Evolutionary conservation across 371 early-diverging fungal species (phyloP), one percentile per base, ranked within the genome.

Genomic region (Blastocladiella emersonii): DNA sequence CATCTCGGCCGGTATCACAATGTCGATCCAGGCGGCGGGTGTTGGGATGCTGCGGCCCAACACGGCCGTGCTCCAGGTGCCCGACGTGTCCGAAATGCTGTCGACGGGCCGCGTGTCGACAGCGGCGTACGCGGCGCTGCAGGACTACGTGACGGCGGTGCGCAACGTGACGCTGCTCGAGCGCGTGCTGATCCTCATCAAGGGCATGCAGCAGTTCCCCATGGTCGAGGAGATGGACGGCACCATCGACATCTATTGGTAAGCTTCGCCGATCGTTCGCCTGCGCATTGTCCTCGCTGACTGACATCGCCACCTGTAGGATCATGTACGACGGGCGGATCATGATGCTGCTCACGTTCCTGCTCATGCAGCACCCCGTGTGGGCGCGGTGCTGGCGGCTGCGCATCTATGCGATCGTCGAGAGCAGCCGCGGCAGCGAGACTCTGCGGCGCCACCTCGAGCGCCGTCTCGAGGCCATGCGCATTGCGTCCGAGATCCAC

Each of bases 241-340:
- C 36, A 66, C 64, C 25, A 67, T 73, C 4, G 73, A 73, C 62
- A 61, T 73, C 7, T 73, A 65, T 30, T 73, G 71, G 74, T n/a
- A n/a, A n/a, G n/a, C n/a, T n/a, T n/a, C n/a, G n/a, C n/a, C n/a
- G n/a, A n/a, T n/a, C n/a, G n/a, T n/a, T n/a, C n/a, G n/a, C n/a
- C n/a, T n/a, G n/a, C n/a, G n/a, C n/a, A n/a, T n/a, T n/a, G n/a
- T n/a, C n/a, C n/a, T n/a, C n/a, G n/a, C n/a, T n/a, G n/a, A n/a
- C n/a, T n/a, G n/a, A n/a, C n/a, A n/a, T n/a, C n/a, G n/a, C n/a
- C n/a, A n/a, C n/a, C n/a, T n/a, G n/a, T n/a, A n/a, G n/a, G n/a
- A 37, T 61, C 39, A n/a, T 61, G 43, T 34, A 66, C 51, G 66
- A 72, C 55, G 74, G 74, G 19, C 71, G 71, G 13, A 71, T 73